These are phyloP conservation scores for Trichaptum fuscoviolaceum DNA, from an alignment of 768 basidiomycete species.

Conservation along the genomic window DNA sequence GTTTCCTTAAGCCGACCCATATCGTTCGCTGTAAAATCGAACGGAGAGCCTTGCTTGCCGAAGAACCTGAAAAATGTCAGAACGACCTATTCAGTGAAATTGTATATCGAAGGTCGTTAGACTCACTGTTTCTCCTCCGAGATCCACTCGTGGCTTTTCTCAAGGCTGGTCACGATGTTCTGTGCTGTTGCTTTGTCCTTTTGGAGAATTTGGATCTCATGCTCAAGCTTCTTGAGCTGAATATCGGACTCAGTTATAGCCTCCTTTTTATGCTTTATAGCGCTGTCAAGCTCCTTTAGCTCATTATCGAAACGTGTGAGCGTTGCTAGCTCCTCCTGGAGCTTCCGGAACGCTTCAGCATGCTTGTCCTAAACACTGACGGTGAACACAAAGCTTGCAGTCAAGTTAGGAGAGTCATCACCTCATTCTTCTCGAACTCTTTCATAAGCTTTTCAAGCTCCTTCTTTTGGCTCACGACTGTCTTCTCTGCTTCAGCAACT, in stretches of 20 bases:
- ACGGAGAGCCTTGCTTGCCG: constrained; percentile 73
- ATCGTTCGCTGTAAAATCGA: constrained; percentile 71
- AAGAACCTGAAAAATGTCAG: constrained; percentile 58
- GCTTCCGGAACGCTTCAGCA: constrained; percentile 59
- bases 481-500: constrained; percentile 31
- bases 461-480: constrained; percentile 40
- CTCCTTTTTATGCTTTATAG: constrained; percentile 77
- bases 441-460: constrained; percentile 58
- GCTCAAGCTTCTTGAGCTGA: constrained; percentile 58
- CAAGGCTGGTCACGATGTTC: constrained; percentile 56
- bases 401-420: constrained; percentile 6
- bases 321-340: constrained; percentile 83
- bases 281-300: constrained; percentile 73
- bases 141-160: constrained; percentile 87
- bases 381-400: background rate
- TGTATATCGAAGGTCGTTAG: background rate
- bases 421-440: constrained; percentile 32
- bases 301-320: constrained; percentile 87
- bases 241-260: constrained; percentile 64
- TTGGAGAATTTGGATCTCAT: constrained; percentile 53
- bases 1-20: constrained; percentile 54
- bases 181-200: constrained; percentile 60
- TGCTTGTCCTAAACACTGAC: constrained; percentile 40
- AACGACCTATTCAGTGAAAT: constrained; percentile 1
- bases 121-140: constrained; percentile 79